Evolutionary conservation across 2,329 filamentous ascomycete species (phyloP).

Genomic region (Venturiaceae sp.): DNA sequence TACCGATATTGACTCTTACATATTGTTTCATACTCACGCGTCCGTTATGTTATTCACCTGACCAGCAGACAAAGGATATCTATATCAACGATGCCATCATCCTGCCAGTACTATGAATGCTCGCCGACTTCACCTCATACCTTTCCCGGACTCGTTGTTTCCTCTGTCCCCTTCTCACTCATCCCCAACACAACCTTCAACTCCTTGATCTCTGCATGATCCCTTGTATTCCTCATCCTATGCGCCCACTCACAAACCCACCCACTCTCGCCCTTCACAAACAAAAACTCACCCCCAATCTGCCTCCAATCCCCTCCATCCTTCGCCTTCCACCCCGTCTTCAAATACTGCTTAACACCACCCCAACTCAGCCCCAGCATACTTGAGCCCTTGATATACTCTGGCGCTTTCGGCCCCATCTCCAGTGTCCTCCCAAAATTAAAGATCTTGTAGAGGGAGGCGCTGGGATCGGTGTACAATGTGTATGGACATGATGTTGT

Average conservation of each 20-base stretch:
- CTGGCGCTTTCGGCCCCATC: conserved; percentile 48
- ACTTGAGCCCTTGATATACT: conserved; percentile 51
- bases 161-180: conserved; percentile 10
- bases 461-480: conserved; percentile 67
- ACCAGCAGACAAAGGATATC: background rate
- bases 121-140: background rate
- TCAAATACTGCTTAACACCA: conserved; percentile 48
- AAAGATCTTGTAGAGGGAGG: conserved; percentile 55
- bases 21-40: too few species aligned
- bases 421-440: conserved; percentile 58
- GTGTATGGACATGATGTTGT: conserved; percentile 59
- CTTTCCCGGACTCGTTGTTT: too few species aligned
- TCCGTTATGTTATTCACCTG: too few species aligned
- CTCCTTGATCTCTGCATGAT: conserved; percentile 64
- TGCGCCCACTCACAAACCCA: conserved; percentile 70
- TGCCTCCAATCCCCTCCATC: conserved; percentile 58
- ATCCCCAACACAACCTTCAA: conserved; percentile 54
- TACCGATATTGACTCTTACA: too few species aligned
- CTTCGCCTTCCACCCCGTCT: conserved; percentile 47
- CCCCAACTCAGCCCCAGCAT: conserved; percentile 35
- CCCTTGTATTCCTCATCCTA: conserved; percentile 68
- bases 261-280: conserved; percentile 42
- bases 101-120: background rate
- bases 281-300: conserved; percentile 72
- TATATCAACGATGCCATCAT: background rate